Conservation (phyloP, 768 basidiomycete genomes). For the Xerocomellus amylosporus region DNA sequence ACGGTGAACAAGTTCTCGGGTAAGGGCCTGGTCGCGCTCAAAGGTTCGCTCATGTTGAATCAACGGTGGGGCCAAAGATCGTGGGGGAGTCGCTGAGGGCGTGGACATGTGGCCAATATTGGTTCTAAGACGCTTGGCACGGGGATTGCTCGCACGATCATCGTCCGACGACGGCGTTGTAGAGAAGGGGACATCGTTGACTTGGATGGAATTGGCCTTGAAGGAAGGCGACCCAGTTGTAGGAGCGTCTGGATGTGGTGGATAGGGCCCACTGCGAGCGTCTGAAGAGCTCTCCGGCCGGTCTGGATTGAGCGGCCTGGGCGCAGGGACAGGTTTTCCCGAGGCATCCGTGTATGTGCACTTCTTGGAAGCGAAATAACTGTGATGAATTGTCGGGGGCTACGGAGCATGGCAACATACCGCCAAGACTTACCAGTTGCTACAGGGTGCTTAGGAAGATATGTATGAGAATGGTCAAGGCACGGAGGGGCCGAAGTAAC, state of each 20-base stretch:
- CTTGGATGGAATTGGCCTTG: slow-evolving; percentile 5
- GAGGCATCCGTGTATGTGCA: slow-evolving; percentile 80
- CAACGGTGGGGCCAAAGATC: slow-evolving; percentile 36
- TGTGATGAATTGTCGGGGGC: slow-evolving; percentile 28
- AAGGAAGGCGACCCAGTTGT: slow-evolving; percentile 15
- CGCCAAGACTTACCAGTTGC: slow-evolving; percentile 59
- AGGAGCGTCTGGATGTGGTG: slow-evolving; percentile 16
- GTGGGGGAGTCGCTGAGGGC: slow-evolving; percentile 30
- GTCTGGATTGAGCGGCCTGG: slow-evolving; percentile 48
- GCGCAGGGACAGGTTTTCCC: slow-evolving; percentile 79
- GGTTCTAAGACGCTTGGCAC: slow-evolving; percentile 53
- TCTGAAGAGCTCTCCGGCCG: slow-evolving; percentile 28
- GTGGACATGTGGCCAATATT: slow-evolving; percentile 38
- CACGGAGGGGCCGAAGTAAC: slow-evolving; percentile 23
- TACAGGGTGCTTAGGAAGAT: slow-evolving; percentile 60
- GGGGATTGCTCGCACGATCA: slow-evolving; percentile 38
- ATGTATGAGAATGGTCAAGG: slow-evolving; percentile 6
- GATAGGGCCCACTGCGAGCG: slow-evolving; percentile 17
- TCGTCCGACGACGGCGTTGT: slow-evolving; percentile 34
- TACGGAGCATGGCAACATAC: not conserved
- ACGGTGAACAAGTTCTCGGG: slow-evolving; percentile 74
- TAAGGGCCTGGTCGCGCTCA: slow-evolving; percentile 59
- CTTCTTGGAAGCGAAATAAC: slow-evolving; percentile 77
- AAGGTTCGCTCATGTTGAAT: slow-evolving; percentile 40
- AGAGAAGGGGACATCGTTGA: slow-evolving; percentile 11